Percentiles rank a stretch among this genome's conserved stretches.
These are phyloP conservation scores for Ustilago hordei DNA, from an alignment of 1,284 basidiomycete genomes.

Conservation along the genomic window DNA sequence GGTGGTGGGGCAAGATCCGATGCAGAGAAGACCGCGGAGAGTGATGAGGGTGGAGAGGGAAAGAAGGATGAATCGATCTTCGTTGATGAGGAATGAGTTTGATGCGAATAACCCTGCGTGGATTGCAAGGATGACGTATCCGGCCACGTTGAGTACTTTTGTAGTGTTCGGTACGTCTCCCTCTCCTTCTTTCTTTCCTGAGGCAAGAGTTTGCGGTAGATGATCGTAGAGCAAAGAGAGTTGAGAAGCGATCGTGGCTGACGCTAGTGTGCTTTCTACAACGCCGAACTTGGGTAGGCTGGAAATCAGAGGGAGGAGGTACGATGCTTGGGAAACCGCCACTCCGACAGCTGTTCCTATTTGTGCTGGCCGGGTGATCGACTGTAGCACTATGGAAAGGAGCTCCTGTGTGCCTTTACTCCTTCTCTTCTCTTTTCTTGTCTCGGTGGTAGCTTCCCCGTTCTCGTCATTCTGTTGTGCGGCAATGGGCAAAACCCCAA, in stretches of 20 bases:
- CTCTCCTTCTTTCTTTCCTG: not conserved
- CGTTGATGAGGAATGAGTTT: conserved; percentile 96
- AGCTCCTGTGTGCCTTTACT: conserved; percentile 31
- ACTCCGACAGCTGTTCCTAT: conserved; percentile 12
- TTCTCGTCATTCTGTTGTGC: not conserved
- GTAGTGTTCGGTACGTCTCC: conserved; percentile 14
- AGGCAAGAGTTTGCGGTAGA: not conserved
- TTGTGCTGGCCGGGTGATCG: conserved; percentile 1
- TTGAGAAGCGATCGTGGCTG: conserved; percentile 17
- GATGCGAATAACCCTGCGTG: conserved; percentile 61
- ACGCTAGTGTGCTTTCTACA: conserved; percentile 29
- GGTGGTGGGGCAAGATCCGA: conserved; percentile 65
- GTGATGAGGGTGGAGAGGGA: conserved; percentile 71
- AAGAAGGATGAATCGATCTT: conserved; percentile 79
- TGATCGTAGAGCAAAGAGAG: conserved; percentile 17
- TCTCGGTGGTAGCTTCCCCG: not conserved
- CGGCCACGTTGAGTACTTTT: conserved; percentile 18
- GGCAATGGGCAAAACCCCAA: conserved; percentile 5
- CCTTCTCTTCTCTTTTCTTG: conserved; percentile 3
- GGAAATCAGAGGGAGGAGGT: not conserved
- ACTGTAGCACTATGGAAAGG: conserved; percentile 2
- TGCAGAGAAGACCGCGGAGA: conserved; percentile 25
- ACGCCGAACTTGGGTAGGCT: conserved; percentile 11
- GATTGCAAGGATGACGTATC: conserved; percentile 30
- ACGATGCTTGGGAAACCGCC: not conserved